Percentiles rank a stretch among this genome's conserved stretches.
phyloP scores from a whole-genome alignment of 495 filamentous ascomycete species.

The Tetracladium setigerum region DNA sequence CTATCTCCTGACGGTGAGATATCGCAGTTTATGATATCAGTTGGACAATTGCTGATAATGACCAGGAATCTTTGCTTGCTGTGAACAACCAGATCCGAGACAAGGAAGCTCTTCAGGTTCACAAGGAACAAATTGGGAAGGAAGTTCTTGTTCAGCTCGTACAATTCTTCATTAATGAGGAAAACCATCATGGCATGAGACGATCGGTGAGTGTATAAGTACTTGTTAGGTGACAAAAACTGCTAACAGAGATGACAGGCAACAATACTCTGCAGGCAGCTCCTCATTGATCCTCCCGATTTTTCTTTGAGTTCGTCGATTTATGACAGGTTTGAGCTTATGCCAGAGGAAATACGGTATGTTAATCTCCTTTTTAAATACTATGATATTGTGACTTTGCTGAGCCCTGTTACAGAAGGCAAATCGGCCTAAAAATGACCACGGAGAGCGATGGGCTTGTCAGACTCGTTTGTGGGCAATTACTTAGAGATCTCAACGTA shows the following conservation, averaged over 20 bases:
- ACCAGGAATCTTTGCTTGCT: constrained; percentile 1
- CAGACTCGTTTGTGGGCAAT: constrained; percentile 1
- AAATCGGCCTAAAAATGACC: background rate
- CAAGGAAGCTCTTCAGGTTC: background rate
- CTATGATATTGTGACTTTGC: too few species aligned
- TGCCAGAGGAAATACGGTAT: background rate
- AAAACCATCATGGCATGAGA: background rate
- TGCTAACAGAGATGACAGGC: background rate
- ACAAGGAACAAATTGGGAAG: constrained; percentile 5
- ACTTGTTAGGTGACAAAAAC: background rate
- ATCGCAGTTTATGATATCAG: background rate
- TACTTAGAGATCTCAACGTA: background rate
- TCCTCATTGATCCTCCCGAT: background rate
- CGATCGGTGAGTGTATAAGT: constrained; percentile 10
- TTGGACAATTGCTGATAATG: background rate
- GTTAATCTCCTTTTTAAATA: too few species aligned
- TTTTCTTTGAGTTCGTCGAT: background rate
- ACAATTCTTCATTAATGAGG: constrained; percentile 1
- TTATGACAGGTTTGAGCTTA: background rate
- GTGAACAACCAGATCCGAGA: background rate
- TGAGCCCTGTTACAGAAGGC: background rate
- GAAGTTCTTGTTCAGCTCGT: constrained; percentile 3
- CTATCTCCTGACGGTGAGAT: constrained; percentile 10
- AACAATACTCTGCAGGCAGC: background rate
- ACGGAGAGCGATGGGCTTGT: constrained; percentile 1